Evolutionary conservation across 495 filamentous ascomycete genomes (phyloP), one percentile per base, ranked within the genome.

Genomic region (Diplogelasinospora grovesii): DNA sequence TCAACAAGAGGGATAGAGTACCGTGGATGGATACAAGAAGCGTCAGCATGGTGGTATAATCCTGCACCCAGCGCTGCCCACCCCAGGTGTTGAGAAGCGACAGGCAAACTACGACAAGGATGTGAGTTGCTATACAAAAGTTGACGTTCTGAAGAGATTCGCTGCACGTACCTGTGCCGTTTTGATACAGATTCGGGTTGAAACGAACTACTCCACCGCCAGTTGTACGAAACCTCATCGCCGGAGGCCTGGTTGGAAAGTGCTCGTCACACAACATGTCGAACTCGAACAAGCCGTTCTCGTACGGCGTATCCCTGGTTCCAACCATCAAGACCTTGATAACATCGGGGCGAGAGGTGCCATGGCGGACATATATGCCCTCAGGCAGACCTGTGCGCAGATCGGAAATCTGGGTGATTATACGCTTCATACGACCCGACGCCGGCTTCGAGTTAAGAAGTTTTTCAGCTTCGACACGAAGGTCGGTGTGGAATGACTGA

Each of bases 211-310:
- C 49, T 0, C 74, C 73, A 6, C 57, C 50, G 8, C 68, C 71
- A 0, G 77, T 72, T 5, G 71, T 71, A 22, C 57, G 63, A 51
- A 79, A 78, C 8, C 45, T 36, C 52, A 78, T 63, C 35, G 59
- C 45, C 0, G 79, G 79, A 10, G 78, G 69, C 1, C 30, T 41
- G 2, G 45, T 43, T 0, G 79, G 79, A 32, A 75, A 83, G 11
- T 70, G 43, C 0, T 30, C 6, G 9, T 44, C 48, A 36, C 69
- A 72, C 34, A 64, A 66, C 36, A 82, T 41, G 48, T 81, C 75
- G 39, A 82, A 81, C 54, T 78, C 78, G 52, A 79, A 82, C 9
- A 80, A 46, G 1, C 77, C 79, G 27, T 73, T 56, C 46, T 78
- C 72, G 64, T 83, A 82, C 10, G 79, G 79, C 8, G 79, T 79